Evolutionary conservation across 2,329 filamentous ascomycete species (phyloP).

Genomic region (Conoideocrella luteorostrata): DNA sequence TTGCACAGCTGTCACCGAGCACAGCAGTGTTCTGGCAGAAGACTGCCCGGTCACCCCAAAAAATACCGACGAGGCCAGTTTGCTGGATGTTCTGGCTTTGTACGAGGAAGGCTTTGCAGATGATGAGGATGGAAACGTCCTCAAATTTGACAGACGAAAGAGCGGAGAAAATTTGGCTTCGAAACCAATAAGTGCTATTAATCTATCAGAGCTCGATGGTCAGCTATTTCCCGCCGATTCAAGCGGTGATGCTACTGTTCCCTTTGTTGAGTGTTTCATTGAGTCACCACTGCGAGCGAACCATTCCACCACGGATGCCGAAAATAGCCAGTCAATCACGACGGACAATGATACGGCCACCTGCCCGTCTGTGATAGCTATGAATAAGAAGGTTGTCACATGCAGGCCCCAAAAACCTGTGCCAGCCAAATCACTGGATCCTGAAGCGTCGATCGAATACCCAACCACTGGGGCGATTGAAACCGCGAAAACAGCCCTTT

Average conservation of each 20-base stretch:
- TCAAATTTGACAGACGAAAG: conserved; percentile 14
- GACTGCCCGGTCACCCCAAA: conserved; percentile 65
- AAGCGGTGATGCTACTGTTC: conserved; percentile 3
- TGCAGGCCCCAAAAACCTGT: conserved; percentile 37
- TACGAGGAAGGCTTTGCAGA: conserved; percentile 57
- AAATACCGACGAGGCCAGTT: conserved; percentile 50
- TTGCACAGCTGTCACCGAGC: conserved; percentile 65
- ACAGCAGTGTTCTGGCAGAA: conserved; percentile 76
- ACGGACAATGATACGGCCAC: conserved; percentile 33
- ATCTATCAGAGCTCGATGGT: conserved; percentile 6
- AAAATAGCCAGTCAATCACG: conserved; percentile 33
- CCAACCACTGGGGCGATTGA: conserved; percentile 14
- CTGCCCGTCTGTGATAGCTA: conserved; percentile 31
- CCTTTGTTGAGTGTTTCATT: conserved; percentile 13
- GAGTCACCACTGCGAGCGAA: conserved; percentile 14
- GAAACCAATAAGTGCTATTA: conserved; percentile 9
- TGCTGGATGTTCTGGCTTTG: conserved; percentile 65
- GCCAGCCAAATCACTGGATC: conserved; percentile 43
- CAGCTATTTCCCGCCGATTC: conserved; percentile 1
- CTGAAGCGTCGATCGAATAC: conserved; percentile 23
- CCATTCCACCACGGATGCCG: conserved; percentile 27
- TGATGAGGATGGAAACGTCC: conserved; percentile 32
- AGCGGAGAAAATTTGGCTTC: conserved; percentile 3
- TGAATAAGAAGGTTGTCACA: conserved; percentile 23
- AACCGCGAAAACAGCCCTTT: conserved; percentile 2